A percentile compares a stretch with the other conserved stretches of the same genome.
Evolutionary conservation across 768 basidiomycete genomes (phyloP).

Genomic region (Tricholoma terreum): DNA sequence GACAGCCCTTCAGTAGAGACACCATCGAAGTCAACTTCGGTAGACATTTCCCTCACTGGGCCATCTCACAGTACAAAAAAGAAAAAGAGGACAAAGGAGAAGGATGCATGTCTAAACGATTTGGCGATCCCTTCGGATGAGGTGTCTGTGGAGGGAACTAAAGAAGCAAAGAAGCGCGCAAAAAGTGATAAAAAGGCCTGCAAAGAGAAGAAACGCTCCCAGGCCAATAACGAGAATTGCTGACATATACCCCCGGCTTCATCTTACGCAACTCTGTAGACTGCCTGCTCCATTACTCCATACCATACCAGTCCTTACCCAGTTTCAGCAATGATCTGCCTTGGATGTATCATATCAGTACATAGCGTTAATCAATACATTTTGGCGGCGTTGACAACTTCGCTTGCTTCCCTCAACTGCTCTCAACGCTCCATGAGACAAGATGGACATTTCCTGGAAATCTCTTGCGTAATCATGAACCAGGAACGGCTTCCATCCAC

Average conservation of each 20-base stretch:
- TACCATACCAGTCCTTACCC: not conserved
- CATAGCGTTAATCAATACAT: too few species aligned
- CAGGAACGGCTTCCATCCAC: too few species aligned
- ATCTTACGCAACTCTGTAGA: not conserved
- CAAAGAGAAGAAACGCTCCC: not conserved
- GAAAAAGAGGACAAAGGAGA: not conserved
- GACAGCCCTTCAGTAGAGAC: not conserved
- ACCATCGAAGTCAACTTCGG: not conserved
- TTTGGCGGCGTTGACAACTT: too few species aligned
- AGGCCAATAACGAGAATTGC: not conserved
- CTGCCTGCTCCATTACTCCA: not conserved
- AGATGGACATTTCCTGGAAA: too few species aligned
- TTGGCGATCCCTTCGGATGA: not conserved
- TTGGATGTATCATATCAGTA: too few species aligned
- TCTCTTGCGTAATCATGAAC: not conserved
- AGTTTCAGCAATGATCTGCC: not conserved
- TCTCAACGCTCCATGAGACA: too few species aligned
- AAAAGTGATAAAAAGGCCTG: not conserved
- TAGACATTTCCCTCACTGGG: not conserved
- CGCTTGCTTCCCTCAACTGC: too few species aligned
- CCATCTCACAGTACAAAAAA: not conserved
- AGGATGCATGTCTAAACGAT: not conserved
- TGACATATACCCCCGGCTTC: not conserved
- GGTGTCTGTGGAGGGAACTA: not conserved
- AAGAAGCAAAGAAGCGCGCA: not conserved